Evolutionary conservation across 352 stramenopile genomes (phyloP), one percentile per base, ranked within the genome.

Genomic region (Pythium aquatile): DNA sequence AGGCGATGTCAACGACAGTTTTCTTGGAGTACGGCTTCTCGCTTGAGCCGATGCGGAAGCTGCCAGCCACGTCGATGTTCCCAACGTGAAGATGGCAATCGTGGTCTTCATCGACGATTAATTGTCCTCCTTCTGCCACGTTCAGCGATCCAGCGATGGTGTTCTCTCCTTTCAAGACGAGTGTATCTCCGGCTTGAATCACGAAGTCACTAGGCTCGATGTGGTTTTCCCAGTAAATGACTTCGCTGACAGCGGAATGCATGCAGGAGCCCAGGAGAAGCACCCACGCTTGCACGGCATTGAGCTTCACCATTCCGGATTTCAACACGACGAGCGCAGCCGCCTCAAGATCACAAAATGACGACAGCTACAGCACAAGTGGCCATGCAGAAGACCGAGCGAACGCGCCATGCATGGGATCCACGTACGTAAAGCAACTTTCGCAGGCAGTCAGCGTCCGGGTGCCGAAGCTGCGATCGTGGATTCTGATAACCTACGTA

Each of bases 1-100:
- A 81, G 5, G 54, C 47, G 14, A 88, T 47, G 16, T 81, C 77
- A 30, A 88, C 61, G 1, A 72, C 70, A 4, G 73, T 75, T 14
- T 78, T 70, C 3, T 69, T 62, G 2, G 66, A 20, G 55, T 82
- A 86, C 42, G 77, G 75, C 7, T 39, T 17, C 5, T 60, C 51
- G 2, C 46, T 55, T 0, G 48, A 63, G 5, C 77, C 79, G 33
- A 88, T 74, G 8, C 58, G 17, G 28, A 87, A 74, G 5, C 51
- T 53, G 0, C 74, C 74, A 5, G 16, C 47, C 33, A 81, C 63
- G 32, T 81, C 71, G 37, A 81, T 59, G 37, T 66, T 75, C 5
- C 59, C 70, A 4, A 78, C 55, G 9, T 59, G 39, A 1, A 81
- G 32, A 42, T 55, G 59, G 16, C 61, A 53, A 20, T 81, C 70